Base-by-base conservation (phyloP, 2,329 filamentous ascomycete species). In the Epichloe coenophiala region DNA sequence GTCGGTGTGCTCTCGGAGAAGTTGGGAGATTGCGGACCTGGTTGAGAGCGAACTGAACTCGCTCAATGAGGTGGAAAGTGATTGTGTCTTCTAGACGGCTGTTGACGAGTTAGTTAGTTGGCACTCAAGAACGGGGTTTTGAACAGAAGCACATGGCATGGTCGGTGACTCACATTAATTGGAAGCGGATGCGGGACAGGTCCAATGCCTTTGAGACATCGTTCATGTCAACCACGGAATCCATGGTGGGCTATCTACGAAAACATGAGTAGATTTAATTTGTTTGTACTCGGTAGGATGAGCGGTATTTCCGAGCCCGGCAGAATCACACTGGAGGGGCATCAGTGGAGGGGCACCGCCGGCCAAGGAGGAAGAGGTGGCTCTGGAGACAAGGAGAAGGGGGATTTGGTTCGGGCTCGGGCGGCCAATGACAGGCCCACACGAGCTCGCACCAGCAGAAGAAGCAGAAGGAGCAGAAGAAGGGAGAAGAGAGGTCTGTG, bases 81-180 rank as follows among this genome's bases (percentile, higher is more conserved):
- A 98, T 97, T 54, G 91, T 97, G 65, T 98, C 93, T 72, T 98
- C 93, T 17, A 97, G 78, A 19, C 93, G 93, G 63, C 93, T 98
- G 62, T 41, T 36, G 40, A 41, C 15, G 48, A 60, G 33, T 9
- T 41, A 46, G 13, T 27, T n/a, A 7, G 46, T 2, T 8, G 15
- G 27, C 15, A 8, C 19, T 17, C 37, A 4, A 46, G n/a, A 9
- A 23, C 33, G 13, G 13, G 37, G 6, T 47, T 47, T 21, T 21
- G 17, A 23, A 3, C 3, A 21, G 27, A 38, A 35, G 5, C 8
- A 23, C 12, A 15, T 15, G 5, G 33, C 12, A 19, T 19, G 5
- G 33, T 6, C 19, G 21, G 12, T 17, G 36, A 57, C 80, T 69
- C 70, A 94, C 90, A 95, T 94, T 55, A 96, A 73, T 68, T 95